Base-by-base conservation (phyloP, 2,329 filamentous ascomycete genomes). In the Sarocladium oryzae region DNA sequence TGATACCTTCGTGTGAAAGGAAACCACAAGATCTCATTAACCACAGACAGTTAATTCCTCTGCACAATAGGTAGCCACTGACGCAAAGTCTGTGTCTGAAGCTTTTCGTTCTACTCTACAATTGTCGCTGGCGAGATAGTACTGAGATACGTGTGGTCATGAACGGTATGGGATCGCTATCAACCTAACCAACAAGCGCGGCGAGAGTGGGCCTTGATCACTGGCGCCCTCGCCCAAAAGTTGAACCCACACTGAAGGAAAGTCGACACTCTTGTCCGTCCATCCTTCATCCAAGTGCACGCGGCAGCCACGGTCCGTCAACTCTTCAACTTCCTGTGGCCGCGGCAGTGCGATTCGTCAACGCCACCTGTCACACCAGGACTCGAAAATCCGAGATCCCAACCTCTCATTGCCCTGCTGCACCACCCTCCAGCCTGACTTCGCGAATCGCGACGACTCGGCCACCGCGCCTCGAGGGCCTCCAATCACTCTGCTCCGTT, bases 241-340 rank as follows among this genome's bases (percentile, higher is more conserved):
- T 43, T n/a, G 37, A 43, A 43, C 7, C 21, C 40, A 20, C 40
- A 26, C 43, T 23, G 10, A 18, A 41, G 37, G 37, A 41, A 41
- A 41, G 4, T n/a, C 13, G 15, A 23, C 8, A 9, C 37, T 20
- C 13, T 41, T 18, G n/a, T 18, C 37, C 18, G n/a, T 18, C 37
- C 16, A 23, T 41, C 43, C 13, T 28, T 21, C 43, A 20, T 21
- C n/a, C 24, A 20, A 26, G 21, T 32, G 28, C 16, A 23, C 43
- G 21, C 43, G 43, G 43, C 43, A 48, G 28, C 43, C 43, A 48
- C 43, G n/a, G 18, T 20, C 28, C 26, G 28, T 20, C 43, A 43
- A 7, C 26, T 28, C 16, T 15, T 15, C 13, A 16, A 28, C 6
- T 20, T n/a, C 21, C 28, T 48, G 43, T 23, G 26, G 43, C 28